Conservation (phyloP, 306 rosid genomes). For the Phaseolus lunatus region DNA sequence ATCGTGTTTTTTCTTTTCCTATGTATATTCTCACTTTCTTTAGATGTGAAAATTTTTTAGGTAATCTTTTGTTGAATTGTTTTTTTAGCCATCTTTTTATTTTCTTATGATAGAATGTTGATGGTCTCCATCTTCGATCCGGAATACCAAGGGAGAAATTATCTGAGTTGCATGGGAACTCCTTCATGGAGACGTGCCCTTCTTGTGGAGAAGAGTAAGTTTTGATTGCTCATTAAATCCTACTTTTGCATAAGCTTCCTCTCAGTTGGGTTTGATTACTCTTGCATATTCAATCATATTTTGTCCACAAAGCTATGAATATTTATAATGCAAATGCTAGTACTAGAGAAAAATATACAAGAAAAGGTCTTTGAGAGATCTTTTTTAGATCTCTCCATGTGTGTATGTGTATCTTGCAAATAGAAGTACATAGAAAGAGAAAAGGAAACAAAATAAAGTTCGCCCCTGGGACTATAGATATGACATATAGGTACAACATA, state of each 20-base stretch:
- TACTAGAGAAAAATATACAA: neutral
- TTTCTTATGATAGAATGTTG: conserved; percentile 81
- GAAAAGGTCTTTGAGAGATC: too few relatives aligned
- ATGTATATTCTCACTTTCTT: neutral
- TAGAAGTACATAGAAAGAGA: too few relatives aligned
- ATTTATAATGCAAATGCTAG: conserved; percentile 28
- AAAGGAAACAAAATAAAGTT: too few relatives aligned
- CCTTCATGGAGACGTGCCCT: conserved; percentile 95
- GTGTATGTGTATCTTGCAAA: too few relatives aligned
- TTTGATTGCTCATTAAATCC: conserved; percentile 28
- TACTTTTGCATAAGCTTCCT: conserved; percentile 11
- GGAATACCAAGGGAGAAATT: conserved; percentile 97
- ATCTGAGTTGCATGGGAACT: conserved; percentile 94
- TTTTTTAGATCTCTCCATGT: too few relatives aligned
- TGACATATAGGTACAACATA: too few relatives aligned
- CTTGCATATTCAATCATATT: conserved; percentile 26
- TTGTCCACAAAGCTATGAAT: conserved; percentile 28
- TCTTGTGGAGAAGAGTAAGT: conserved; percentile 93
- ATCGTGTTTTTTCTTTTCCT: neutral
- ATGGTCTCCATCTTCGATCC: conserved; percentile 98
- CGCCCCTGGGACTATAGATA: too few relatives aligned
- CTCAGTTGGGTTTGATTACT: conserved; percentile 8
- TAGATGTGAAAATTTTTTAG: neutral
- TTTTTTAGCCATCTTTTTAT: conserved; percentile 24
- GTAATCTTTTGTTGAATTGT: neutral